Evolutionary conservation across 371 early-diverging fungal genomes (phyloP), one percentile per base, ranked within the genome.

Genomic region (Lichtheimia ornata): DNA sequence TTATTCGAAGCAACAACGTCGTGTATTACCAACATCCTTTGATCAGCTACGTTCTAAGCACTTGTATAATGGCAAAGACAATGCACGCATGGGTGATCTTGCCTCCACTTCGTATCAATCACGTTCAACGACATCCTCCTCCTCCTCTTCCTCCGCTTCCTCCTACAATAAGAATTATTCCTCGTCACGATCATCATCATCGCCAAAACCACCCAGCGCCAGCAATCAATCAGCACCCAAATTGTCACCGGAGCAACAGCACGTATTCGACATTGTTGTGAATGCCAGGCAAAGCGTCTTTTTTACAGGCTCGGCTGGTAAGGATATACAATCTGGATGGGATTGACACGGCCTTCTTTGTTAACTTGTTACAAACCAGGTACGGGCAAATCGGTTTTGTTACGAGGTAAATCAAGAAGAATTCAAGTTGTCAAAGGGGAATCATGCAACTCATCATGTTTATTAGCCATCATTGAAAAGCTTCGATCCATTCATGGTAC

Each of bases 241-340:
- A 52, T 15, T 90, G 22, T 89, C 92, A 5, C 63, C 55, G 0
- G 85, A 90, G 59, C 92, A 92, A 67, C 69, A 77, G 15, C 69
- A 72, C 50, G 75, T 90, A 5, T 62, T 88, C 24, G 58, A 84
- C 15, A 62, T 84, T 64, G 90, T 86, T 3, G 72, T 90, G 5
- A 67, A 85, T 27, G 58, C 75, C 14, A 71, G 78, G 5, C 67
- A 79, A 40, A 89, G 78, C 45, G 64, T 92, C 22, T 94, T 93
- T 59, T 91, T 90, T 63, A 93, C 94, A 11, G 94, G 94, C 1
- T 90, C 88, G 7, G 94, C 94, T 4, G 91, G 83, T 79, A 66
- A 58, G 57, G 54, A 5, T 35, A 61, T 44, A 20, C 20, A 2
- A 28, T 28, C 5, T 35, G 35, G 13, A n/a, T 59, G 12, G 51